phyloP scores from a whole-genome alignment of 2,329 filamentous ascomycete genomes.

The Calycina herbarum region DNA sequence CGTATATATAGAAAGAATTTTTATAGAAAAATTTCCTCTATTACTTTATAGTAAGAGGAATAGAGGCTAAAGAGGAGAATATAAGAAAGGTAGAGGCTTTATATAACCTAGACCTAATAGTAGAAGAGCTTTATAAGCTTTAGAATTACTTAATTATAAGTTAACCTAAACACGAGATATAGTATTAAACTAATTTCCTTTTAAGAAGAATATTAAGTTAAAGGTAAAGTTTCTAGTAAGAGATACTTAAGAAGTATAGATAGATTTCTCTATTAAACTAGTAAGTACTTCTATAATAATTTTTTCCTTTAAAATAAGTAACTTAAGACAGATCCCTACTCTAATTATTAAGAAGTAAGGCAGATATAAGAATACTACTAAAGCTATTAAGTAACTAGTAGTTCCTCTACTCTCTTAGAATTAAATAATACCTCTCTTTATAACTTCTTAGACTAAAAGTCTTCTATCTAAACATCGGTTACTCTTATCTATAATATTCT shows the following conservation, averaged over 20 bases:
- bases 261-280: background rate
- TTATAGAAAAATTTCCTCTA: too few species aligned
- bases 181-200: background rate
- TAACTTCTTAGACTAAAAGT: constrained; percentile 1
- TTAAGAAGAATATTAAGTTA: background rate
- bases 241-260: background rate
- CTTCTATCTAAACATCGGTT: background rate
- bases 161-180: background rate
- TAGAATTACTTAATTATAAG: background rate
- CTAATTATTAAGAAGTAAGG: background rate
- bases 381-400: too few species aligned
- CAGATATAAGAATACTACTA: too few species aligned
- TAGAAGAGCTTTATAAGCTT: background rate
- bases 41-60: too few species aligned
- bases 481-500: background rate
- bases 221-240: background rate
- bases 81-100: too few species aligned
- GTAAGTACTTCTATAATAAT: background rate
- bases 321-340: background rate
- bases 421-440: too few species aligned
- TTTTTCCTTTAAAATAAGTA: background rate
- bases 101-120: too few species aligned
- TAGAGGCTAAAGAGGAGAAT: too few species aligned
- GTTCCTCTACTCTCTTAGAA: too few species aligned
- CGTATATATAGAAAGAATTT: too few species aligned